Evolutionary conservation across 345 rosid species (phyloP), one percentile per base, ranked within the genome.

Genomic region (Pugionium cornutum): DNA sequence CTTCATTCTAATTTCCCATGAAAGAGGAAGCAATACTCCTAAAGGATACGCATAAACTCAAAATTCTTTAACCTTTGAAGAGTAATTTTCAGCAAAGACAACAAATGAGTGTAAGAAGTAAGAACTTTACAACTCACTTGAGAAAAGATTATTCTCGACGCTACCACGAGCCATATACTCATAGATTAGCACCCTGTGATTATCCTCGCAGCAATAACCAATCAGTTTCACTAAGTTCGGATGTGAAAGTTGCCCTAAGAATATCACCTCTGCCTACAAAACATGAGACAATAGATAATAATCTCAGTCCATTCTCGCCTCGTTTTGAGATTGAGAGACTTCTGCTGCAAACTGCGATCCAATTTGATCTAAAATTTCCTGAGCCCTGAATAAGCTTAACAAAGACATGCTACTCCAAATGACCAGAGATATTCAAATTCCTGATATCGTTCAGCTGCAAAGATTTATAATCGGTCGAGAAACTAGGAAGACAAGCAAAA

Each of bases 161-260:
- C 98, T 92, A 31, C 98, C 97, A 70, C 90, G 84, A 73, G 89
- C 76, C 98, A 92, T 89, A 68, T 86, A 92, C 81, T 92, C 98
- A 0, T 92, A 89, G 62, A 92, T 82, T 1, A 92, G 79, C 8
- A 92, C 97, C 9, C 98, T 76, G 26, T 92, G 94, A 50, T 85
- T 84, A 70, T 84, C 89, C 75, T 88, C 91, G 25, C 98, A 92
- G 78, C 98, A 92, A 60, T 92, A 92, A 32, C 98, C 98, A 10
- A 89, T 79, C 79, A 92, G 53, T 75, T 89, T 92, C 78, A 92
- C 98, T 74, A 92, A 75, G 78, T 92, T 88, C 10, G 97, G 97
- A 81, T 89, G 96, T 6, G 98, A 89, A 69, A 92, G 96, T 78
- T 89, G 96, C 62, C 98, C 98, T 75, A 92, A 63, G 75, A 89